Percentiles rank a stretch among this genome's conserved stretches.
phyloP scores from a whole-genome alignment of 164 flowering plant genomes.

The Vitis cinerea region DNA sequence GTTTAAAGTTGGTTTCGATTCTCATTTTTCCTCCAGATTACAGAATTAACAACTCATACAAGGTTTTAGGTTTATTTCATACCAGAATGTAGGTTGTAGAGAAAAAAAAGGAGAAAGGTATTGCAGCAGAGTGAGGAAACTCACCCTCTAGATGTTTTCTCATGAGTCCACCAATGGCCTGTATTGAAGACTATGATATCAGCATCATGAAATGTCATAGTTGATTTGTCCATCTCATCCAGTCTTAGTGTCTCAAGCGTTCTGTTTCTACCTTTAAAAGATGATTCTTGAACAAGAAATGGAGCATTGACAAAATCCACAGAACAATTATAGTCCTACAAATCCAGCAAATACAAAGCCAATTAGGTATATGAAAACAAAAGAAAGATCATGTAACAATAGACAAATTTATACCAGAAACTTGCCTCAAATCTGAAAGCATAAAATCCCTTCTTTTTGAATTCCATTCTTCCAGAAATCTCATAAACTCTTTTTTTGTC shows the following conservation, averaged over 20 bases:
- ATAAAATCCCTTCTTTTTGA: constrained; percentile 71
- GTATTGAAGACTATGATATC: constrained; percentile 76
- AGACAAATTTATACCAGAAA: background rate
- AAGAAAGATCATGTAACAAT: background rate
- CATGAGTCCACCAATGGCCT: constrained; percentile 99
- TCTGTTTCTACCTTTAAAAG: constrained; percentile 38
- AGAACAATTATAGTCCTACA: constrained; percentile 74
- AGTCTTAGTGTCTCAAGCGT: constrained; percentile 65
- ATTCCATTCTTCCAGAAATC: constrained; percentile 64
- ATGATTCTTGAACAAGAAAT: constrained; percentile 66
- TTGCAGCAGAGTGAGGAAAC: constrained; percentile 5
- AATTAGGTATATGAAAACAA: background rate
- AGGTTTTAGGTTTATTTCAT: background rate
- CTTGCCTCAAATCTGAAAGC: constrained; percentile 80
- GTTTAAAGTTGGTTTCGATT: background rate
- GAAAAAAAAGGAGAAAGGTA: background rate
- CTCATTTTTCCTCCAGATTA: background rate
- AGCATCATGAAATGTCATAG: constrained; percentile 62
- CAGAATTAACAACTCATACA: background rate
- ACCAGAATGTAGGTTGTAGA: background rate
- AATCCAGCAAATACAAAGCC: constrained; percentile 10
- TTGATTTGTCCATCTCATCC: constrained; percentile 71
- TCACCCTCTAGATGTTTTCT: constrained; percentile 85
- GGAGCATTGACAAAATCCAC: constrained; percentile 73
- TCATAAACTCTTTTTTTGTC: constrained; percentile 71